These are phyloP conservation scores for Trichoderma lentiforme DNA, from an alignment of 2,329 filamentous ascomycete genomes.

Conservation along the genomic window DNA sequence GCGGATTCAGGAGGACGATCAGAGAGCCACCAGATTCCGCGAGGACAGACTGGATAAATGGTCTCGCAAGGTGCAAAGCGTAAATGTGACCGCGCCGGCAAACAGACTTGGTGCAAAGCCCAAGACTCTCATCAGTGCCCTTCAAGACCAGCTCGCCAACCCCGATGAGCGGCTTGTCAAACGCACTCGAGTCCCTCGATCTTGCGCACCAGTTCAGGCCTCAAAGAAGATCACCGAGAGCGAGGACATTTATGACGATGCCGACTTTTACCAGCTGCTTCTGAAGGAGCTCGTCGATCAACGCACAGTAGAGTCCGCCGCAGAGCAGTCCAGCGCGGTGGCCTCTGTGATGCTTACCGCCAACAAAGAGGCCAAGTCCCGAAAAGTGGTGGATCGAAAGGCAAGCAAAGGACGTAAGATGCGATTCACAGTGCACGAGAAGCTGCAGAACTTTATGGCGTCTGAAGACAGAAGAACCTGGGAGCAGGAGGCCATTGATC, in stretches of 20 bases:
- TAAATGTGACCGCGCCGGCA: slow-evolving; percentile 37
- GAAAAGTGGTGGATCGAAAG: slow-evolving; percentile 84
- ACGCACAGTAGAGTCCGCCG: slow-evolving; percentile 67
- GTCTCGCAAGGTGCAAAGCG: slow-evolving; percentile 65
- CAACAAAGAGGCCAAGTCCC: slow-evolving; percentile 72
- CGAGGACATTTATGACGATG: slow-evolving; percentile 78
- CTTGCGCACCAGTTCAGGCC: slow-evolving; percentile 70
- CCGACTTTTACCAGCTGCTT: slow-evolving; percentile 89
- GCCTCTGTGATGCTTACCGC: slow-evolving; percentile 63
- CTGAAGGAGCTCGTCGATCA: slow-evolving; percentile 92
- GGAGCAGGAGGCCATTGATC: slow-evolving; percentile 75
- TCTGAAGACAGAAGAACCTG: slow-evolving; percentile 77
- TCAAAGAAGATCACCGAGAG: slow-evolving; percentile 56
- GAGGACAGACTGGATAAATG: slow-evolving; percentile 81
- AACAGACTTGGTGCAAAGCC: slow-evolving; percentile 30
- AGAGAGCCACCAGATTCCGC: slow-evolving; percentile 56
- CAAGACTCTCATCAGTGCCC: slow-evolving; percentile 57
- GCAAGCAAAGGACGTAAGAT: slow-evolving; percentile 94
- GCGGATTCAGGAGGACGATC: slow-evolving; percentile 65
- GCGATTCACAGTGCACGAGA: slow-evolving; percentile 92
- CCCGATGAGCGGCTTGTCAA: slow-evolving; percentile 63
- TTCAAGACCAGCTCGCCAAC: slow-evolving; percentile 65
- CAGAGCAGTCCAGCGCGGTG: slow-evolving; percentile 42
- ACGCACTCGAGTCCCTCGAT: slow-evolving; percentile 67
- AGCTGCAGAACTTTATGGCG: slow-evolving; percentile 97